These are phyloP conservation scores for Botrytis porri DNA, from an alignment of 2,329 filamentous ascomycete species.

Conservation along the genomic window DNA sequence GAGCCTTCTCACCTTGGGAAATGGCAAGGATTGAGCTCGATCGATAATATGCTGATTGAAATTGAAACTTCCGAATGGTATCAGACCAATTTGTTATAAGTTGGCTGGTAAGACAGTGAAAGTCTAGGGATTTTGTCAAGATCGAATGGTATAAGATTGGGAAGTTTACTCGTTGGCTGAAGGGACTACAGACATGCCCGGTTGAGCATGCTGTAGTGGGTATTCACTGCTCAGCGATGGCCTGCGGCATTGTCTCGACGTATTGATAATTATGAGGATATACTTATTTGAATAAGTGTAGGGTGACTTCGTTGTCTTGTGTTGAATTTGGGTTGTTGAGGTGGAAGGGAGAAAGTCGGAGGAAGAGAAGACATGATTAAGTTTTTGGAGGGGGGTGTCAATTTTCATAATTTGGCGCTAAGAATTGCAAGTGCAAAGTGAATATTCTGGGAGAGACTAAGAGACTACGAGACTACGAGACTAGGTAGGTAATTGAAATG, in stretches of 20 bases:
- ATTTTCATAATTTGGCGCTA: constrained; percentile 15
- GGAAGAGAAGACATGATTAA: constrained; percentile 23
- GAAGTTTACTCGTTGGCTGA: constrained; percentile 69
- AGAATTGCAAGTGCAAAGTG: not conserved
- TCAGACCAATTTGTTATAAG: constrained; percentile 22
- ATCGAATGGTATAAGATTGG: constrained; percentile 56
- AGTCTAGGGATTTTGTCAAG: constrained; percentile 67
- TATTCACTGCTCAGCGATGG: constrained; percentile 89
- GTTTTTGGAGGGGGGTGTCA: constrained; percentile 22
- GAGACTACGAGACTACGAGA: not conserved
- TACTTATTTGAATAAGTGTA: constrained; percentile 40
- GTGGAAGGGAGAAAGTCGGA: constrained; percentile 28
- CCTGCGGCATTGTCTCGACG: constrained; percentile 74
- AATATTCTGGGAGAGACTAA: not conserved
- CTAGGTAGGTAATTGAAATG: not conserved
- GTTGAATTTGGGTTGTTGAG: constrained; percentile 29
- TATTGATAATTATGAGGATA: constrained; percentile 47
- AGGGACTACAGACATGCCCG: constrained; percentile 71
- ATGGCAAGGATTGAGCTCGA: constrained; percentile 31
- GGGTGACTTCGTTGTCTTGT: constrained; percentile 66
- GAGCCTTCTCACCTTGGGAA: constrained; percentile 18
- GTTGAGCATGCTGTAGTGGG: constrained; percentile 66
- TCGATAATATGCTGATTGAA: constrained; percentile 35
- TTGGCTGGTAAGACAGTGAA: constrained; percentile 39
- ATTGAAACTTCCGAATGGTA: constrained; percentile 36